Evolutionary conservation across 768 basidiomycete genomes (phyloP).

Genomic region (Auricularia sp.): DNA sequence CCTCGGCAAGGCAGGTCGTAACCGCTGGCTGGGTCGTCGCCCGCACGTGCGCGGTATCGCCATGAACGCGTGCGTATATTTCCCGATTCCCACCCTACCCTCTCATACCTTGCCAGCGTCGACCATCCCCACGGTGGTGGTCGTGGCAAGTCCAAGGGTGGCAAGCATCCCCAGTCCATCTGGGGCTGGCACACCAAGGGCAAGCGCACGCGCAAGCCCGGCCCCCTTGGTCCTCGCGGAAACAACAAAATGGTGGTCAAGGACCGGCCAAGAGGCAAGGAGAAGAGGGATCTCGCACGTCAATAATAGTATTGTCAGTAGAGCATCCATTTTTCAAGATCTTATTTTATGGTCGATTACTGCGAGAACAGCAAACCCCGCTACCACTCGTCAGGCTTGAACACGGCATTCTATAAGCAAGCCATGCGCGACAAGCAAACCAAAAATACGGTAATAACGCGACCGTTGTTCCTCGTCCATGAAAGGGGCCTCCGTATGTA

Average conservation of each 20-base stretch:
- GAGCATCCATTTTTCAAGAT: background rate
- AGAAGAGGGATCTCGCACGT: slow-evolving; percentile 24
- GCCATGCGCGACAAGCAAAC: background rate
- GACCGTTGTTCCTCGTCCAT: too few relatives aligned
- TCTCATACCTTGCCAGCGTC: slow-evolving; percentile 31
- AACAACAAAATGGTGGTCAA: slow-evolving; percentile 84
- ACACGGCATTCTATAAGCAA: too few relatives aligned
- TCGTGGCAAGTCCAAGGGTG: slow-evolving; percentile 93
- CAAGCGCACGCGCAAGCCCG: slow-evolving; percentile 84
- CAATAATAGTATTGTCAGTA: background rate
- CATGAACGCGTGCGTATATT: slow-evolving; percentile 75
- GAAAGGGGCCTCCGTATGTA: too few relatives aligned
- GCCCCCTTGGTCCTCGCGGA: slow-evolving; percentile 81
- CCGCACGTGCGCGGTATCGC: slow-evolving; percentile 90
- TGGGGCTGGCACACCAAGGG: slow-evolving; percentile 94
- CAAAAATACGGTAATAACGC: too few relatives aligned
- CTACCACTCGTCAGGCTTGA: too few relatives aligned
- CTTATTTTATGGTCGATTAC: background rate
- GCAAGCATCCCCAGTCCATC: slow-evolving; percentile 85
- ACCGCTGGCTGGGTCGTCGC: slow-evolving; percentile 75
- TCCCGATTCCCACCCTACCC: background rate
- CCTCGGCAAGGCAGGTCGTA: slow-evolving; percentile 86
- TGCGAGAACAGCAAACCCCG: too few relatives aligned
- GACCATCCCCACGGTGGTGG: slow-evolving; percentile 98
- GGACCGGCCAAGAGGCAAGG: slow-evolving; percentile 70